These are phyloP conservation scores for Gossypium sturtianum DNA, from an alignment of 345 rosid species.

Conservation along the genomic window DNA sequence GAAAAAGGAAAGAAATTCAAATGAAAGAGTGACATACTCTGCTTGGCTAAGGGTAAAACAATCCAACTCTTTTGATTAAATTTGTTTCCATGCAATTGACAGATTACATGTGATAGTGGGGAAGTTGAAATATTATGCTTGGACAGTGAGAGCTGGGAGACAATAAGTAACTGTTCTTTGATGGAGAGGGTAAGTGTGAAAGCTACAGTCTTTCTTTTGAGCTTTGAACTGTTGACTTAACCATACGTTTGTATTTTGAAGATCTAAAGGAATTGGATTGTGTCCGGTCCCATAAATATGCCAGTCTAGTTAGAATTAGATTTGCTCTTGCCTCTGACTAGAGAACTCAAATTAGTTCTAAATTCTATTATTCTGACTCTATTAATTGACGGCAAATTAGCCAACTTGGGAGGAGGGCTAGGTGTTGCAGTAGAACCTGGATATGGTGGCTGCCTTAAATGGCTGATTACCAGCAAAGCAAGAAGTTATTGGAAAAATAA, in stretches of 20 bases:
- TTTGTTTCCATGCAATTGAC: slow-evolving; percentile 18
- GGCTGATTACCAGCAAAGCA: not conserved
- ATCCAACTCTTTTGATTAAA: slow-evolving; percentile 3
- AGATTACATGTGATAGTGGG: slow-evolving; percentile 47
- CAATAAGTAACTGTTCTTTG: slow-evolving; percentile 29
- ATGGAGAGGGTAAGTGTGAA: slow-evolving; percentile 34
- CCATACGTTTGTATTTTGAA: not conserved
- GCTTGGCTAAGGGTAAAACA: not conserved
- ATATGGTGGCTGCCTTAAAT: not conserved
- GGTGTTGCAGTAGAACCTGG: not conserved
- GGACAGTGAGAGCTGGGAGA: slow-evolving; percentile 48
- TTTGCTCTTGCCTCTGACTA: not conserved
- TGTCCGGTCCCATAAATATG: not conserved
- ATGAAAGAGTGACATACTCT: not conserved
- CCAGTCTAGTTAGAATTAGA: not conserved
- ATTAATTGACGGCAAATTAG: not conserved
- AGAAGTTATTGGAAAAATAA: not conserved
- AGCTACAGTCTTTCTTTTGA: not conserved
- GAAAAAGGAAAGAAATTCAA: too few species aligned
- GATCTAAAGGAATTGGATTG: not conserved
- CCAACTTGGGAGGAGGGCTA: not conserved
- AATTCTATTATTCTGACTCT: not conserved
- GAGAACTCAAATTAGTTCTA: not conserved
- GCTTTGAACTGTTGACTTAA: not conserved
- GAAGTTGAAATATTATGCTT: slow-evolving; percentile 43